Percentiles rank a stretch among this genome's conserved stretches.
Conservation (phyloP, 169 alveolate species). For the Eimeria maxima region DNA sequence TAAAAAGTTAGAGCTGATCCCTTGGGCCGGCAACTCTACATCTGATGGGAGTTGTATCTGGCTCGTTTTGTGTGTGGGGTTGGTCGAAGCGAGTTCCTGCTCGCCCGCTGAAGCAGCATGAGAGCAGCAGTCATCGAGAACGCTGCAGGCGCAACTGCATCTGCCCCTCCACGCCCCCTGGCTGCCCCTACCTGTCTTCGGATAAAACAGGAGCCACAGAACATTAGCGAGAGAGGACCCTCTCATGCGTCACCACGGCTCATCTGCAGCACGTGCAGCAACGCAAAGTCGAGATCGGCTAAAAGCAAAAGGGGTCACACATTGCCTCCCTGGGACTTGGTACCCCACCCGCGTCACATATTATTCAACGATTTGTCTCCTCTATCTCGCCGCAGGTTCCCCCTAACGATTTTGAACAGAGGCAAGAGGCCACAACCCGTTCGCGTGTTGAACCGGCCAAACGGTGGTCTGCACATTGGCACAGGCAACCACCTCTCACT, state of each 20-base stretch:
- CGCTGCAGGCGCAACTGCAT: not conserved
- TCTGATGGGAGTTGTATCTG: not conserved
- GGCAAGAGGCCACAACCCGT: conserved; percentile 42
- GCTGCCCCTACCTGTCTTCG: not conserved
- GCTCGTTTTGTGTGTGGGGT: not conserved
- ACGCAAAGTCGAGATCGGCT: not conserved
- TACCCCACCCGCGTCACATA: not conserved
- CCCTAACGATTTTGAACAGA: not conserved
- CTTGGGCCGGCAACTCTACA: not conserved
- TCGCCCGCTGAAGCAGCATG: not conserved
- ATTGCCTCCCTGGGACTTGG: not conserved
- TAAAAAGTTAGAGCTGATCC: not conserved
- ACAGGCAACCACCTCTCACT: conserved; percentile 28
- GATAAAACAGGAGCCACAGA: not conserved
- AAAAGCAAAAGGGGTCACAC: not conserved
- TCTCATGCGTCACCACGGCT: not conserved
- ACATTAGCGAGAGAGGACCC: not conserved
- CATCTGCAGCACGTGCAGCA: not conserved
- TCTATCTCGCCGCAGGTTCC: not conserved
- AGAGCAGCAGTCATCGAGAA: not conserved
- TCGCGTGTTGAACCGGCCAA: not conserved
- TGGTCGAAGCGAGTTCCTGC: not conserved
- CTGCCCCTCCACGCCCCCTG: not conserved
- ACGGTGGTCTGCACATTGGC: not conserved
- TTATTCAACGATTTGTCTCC: conserved; percentile 3